Conservation (phyloP, 1,139 yeast species). For the Saccharomyces hybrid region DNA sequence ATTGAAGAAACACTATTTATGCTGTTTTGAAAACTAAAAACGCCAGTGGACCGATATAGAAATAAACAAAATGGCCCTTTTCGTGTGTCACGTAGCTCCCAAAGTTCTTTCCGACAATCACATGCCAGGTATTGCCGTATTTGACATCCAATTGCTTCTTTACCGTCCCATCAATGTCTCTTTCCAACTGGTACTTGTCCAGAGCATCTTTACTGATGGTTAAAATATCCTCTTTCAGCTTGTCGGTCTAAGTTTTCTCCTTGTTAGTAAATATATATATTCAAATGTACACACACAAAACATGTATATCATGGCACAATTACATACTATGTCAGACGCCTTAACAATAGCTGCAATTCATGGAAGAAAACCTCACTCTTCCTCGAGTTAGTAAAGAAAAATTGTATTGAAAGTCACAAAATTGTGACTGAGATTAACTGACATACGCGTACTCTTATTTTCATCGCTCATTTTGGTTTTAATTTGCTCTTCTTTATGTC, state of each 20-base stretch:
- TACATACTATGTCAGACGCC: slow-evolving; percentile 31
- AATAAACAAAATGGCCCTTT: slow-evolving; percentile 73
- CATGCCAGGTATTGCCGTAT: slow-evolving; percentile 90
- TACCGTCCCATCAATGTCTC: slow-evolving; percentile 73
- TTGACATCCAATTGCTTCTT: slow-evolving; percentile 64
- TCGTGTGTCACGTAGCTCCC: slow-evolving; percentile 92
- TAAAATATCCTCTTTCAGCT: slow-evolving; percentile 50
- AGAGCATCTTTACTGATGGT: slow-evolving; percentile 51
- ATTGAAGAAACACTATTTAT: slow-evolving; percentile 3
- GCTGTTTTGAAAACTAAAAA: slow-evolving; percentile 70
- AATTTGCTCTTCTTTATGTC: neutral
- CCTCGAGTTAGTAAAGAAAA: neutral
- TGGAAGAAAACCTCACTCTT: neutral
- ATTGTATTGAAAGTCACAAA: neutral
- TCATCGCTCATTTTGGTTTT: neutral
- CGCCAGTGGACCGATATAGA: slow-evolving; percentile 75
- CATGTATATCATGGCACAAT: neutral
- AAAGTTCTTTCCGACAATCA: slow-evolving; percentile 85
- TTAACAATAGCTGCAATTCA: slow-evolving; percentile 22
- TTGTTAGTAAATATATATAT: slow-evolving; percentile 4
- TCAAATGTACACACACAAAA: neutral
- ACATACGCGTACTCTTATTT: neutral
- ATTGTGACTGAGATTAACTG: neutral
- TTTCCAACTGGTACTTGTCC: slow-evolving; percentile 43
- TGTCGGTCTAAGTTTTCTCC: slow-evolving; percentile 39